Conservation (phyloP, 306 rosid genomes). For the Lupinus albus region DNA sequence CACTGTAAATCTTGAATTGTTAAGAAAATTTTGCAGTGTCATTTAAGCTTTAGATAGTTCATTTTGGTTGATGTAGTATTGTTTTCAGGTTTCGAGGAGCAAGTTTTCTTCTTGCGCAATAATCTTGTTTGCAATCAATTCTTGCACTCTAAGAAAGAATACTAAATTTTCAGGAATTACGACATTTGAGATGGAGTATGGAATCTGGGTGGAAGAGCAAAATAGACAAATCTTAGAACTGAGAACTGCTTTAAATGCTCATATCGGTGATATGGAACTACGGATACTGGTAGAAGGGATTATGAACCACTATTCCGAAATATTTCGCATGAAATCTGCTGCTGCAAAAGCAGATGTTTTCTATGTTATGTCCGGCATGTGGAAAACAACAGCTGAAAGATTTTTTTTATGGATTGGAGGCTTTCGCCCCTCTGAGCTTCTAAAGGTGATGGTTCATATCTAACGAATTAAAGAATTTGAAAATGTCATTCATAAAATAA, state of each 20-base stretch:
- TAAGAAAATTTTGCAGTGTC: background rate
- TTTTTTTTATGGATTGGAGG: slow-evolving; percentile 98
- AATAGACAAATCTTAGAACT: slow-evolving; percentile 66
- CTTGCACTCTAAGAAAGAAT: slow-evolving; percentile 40
- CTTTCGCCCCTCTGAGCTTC: slow-evolving; percentile 94
- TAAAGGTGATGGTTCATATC: slow-evolving; percentile 62
- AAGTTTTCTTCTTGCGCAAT: slow-evolving; percentile 8
- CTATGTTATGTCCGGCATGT: slow-evolving; percentile 88
- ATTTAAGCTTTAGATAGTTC: slow-evolving; percentile 5
- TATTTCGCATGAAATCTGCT: slow-evolving; percentile 76
- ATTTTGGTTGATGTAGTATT: slow-evolving; percentile 18
- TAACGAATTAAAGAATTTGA: background rate
- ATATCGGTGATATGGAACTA: slow-evolving; percentile 77
- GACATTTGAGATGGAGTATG: slow-evolving; percentile 87
- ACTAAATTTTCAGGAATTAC: slow-evolving; percentile 58
- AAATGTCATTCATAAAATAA: slow-evolving; percentile 8
- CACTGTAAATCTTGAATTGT: no score
- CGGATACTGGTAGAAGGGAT: slow-evolving; percentile 68
- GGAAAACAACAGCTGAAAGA: slow-evolving; percentile 91
- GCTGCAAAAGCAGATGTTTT: slow-evolving; percentile 93
- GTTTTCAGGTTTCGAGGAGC: slow-evolving; percentile 3
- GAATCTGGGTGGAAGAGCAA: slow-evolving; percentile 90
- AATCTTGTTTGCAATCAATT: slow-evolving; percentile 6
- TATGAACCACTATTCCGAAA: slow-evolving; percentile 74
- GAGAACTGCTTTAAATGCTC: slow-evolving; percentile 68